Evolutionary conservation across 2,329 filamentous ascomycete genomes (phyloP).

Genomic region (Sclerotinia subarctica): DNA sequence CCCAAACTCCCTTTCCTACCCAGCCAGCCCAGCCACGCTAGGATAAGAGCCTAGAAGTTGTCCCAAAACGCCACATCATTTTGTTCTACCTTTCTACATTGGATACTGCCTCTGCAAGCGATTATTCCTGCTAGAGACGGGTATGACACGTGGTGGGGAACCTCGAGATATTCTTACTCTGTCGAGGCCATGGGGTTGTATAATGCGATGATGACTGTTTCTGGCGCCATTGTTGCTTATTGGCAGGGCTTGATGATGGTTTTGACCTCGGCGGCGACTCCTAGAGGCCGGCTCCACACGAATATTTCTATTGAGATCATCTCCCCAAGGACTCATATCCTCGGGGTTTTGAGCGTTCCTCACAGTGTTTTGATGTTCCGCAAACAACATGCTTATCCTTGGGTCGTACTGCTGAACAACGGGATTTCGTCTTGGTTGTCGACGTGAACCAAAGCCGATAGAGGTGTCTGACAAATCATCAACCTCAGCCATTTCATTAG

Average conservation of each 20-base stretch:
- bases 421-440: constrained; percentile 26
- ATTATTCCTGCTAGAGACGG: constrained; percentile 27
- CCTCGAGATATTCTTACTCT: constrained; percentile 32
- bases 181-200: constrained; percentile 27
- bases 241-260: constrained; percentile 4
- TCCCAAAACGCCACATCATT: constrained; percentile 15
- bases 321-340: constrained; percentile 15
- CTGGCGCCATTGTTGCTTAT: neutral
- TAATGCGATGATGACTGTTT: constrained; percentile 17
- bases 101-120: constrained; percentile 29
- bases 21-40: constrained; percentile 11
- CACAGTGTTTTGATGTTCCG: constrained; percentile 33
- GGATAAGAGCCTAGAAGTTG: constrained; percentile 14
- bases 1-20: constrained; percentile 2
- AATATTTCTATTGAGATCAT: constrained; percentile 2
- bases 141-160: constrained; percentile 30
- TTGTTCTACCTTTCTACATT: constrained; percentile 6
- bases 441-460: constrained; percentile 30
- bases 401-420: constrained; percentile 33
- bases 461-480: constrained; percentile 34
- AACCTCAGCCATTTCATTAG: constrained; percentile 31
- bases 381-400: constrained; percentile 37
- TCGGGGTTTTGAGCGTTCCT: constrained; percentile 10
- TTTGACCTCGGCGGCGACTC: constrained; percentile 10
- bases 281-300: constrained; percentile 21